Percentiles rank a stretch among this genome's conserved stretches.
These are phyloP conservation scores for Erigeron philadelphicus DNA, from an alignment of 140 eudicot species.

Conservation along the genomic window DNA sequence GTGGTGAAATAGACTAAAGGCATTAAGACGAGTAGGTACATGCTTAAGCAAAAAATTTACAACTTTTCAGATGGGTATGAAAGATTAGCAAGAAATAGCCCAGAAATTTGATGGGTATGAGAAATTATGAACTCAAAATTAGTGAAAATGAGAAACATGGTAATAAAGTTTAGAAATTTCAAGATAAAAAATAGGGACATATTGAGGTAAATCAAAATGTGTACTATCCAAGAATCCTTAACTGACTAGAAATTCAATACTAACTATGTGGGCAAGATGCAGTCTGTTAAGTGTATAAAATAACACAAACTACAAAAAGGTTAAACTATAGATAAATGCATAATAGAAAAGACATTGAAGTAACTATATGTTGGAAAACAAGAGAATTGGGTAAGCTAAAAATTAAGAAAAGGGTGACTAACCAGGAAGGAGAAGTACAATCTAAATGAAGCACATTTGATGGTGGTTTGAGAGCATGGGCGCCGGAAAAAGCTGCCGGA, in stretches of 20 bases:
- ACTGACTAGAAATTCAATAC: background rate
- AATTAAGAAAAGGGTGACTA: too few species aligned
- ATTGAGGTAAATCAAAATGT: too few species aligned
- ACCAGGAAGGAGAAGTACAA: too few species aligned
- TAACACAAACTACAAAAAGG: background rate
- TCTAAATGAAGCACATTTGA: too few species aligned
- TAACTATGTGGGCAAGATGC: background rate
- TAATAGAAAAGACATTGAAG: slow-evolving; percentile 13
- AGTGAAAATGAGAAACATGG: too few species aligned
- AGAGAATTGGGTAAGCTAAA: slow-evolving; percentile 7
- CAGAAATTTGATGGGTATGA: background rate
- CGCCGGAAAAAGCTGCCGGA: slow-evolving; percentile 18
- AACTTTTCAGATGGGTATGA: slow-evolving; percentile 5
- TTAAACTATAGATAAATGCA: background rate
- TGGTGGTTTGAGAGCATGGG: too few species aligned
- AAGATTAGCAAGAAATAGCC: background rate
- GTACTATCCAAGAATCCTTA: slow-evolving; percentile 11
- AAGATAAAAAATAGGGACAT: too few species aligned
- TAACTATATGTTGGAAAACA: background rate
- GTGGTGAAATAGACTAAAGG: too few species aligned
- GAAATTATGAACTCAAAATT: background rate
- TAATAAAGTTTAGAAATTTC: too few species aligned
- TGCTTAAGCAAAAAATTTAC: slow-evolving; percentile 7
- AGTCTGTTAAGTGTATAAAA: background rate
- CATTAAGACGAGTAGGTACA: slow-evolving; percentile 17